Conservation (phyloP, 352 stramenopile species). For the Pythium vanterpoolii region DNA sequence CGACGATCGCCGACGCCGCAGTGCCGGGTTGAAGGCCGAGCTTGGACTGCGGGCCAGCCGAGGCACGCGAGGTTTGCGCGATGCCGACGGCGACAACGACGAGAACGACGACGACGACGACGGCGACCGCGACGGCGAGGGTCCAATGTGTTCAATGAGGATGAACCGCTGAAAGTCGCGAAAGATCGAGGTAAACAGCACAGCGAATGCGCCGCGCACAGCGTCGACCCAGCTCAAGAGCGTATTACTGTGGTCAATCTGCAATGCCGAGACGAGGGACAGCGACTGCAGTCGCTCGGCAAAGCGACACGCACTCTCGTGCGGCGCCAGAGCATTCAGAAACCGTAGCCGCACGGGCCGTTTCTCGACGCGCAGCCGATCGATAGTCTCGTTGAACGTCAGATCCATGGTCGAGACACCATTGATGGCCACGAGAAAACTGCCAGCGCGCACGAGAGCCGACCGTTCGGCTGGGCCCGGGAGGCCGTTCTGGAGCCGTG, state of each 20-base stretch:
- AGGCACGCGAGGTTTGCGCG: neutral
- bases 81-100: neutral
- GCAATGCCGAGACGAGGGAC: conserved; percentile 45
- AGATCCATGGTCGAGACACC: conserved; percentile 55
- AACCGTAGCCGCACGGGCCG: conserved; percentile 65
- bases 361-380: conserved; percentile 39
- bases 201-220: conserved; percentile 53
- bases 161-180: conserved; percentile 51
- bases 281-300: conserved; percentile 51
- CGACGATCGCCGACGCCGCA: conserved; percentile 37
- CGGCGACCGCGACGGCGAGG: neutral
- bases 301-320: conserved; percentile 56
- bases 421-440: conserved; percentile 72
- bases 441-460: conserved; percentile 42
- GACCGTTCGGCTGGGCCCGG: conserved; percentile 62
- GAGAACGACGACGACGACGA: too few species aligned
- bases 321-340: conserved; percentile 43
- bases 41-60: conserved; percentile 2
- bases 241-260: conserved; percentile 41
- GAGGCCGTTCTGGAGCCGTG: conserved; percentile 51
- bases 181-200: conserved; percentile 66
- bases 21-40: conserved; percentile 4
- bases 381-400: conserved; percentile 64
- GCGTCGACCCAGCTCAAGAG: conserved; percentile 57
- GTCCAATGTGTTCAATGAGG: conserved; percentile 32